Conservation (phyloP, 2,329 filamentous ascomycete genomes). For the Aspergillus unguis region DNA sequence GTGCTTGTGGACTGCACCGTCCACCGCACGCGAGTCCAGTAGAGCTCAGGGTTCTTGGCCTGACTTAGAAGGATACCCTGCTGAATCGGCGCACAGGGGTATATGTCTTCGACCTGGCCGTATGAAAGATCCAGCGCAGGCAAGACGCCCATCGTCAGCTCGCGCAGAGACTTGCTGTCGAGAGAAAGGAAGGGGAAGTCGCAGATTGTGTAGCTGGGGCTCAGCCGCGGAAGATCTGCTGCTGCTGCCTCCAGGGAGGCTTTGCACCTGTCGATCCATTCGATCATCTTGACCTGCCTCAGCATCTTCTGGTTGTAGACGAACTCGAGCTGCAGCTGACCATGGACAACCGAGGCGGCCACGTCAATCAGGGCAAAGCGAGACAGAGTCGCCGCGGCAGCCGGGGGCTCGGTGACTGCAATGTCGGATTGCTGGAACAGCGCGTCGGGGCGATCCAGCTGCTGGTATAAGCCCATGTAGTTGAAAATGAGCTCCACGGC, state of each 20-base stretch:
- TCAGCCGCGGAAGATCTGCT: neutral
- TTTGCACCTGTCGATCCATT: neutral
- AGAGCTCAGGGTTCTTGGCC: neutral
- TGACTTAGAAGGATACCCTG: conserved; percentile 10
- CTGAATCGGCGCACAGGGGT: conserved; percentile 24
- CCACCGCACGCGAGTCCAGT: conserved; percentile 3
- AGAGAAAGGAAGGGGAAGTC: conserved; percentile 3
- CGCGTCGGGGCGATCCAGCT: neutral
- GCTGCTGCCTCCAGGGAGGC: neutral
- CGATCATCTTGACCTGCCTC: neutral
- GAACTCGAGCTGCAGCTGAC: neutral
- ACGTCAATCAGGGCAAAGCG: neutral
- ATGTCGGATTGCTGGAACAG: neutral
- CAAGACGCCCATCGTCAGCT: conserved; percentile 28
- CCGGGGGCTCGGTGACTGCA: neutral
- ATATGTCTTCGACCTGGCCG: conserved; percentile 36
- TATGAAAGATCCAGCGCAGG: conserved; percentile 49
- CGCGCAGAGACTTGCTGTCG: neutral
- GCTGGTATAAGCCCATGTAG: neutral
- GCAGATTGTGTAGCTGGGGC: neutral
- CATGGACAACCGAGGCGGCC: neutral
- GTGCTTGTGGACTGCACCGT: neutral
- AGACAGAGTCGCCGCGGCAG: neutral
- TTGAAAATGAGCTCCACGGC: neutral
- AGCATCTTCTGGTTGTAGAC: conserved; percentile 1